A percentile compares a stretch with the other conserved stretches of the same genome.
Evolutionary conservation across 1,139 yeast species (phyloP).

Genomic region (Taphrina deformans): DNA sequence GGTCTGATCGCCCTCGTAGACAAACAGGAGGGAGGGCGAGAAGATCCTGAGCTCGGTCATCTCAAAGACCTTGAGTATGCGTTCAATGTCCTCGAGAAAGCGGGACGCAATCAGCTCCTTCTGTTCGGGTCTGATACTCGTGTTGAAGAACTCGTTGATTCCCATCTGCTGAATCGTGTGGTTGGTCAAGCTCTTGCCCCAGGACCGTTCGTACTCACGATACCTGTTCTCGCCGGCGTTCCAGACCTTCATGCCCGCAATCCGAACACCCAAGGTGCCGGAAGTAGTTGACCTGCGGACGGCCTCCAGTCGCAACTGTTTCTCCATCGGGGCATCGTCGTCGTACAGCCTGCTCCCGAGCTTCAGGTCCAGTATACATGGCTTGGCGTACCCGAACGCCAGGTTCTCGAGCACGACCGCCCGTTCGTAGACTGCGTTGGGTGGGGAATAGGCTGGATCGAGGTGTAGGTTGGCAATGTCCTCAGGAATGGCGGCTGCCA

Average conservation of each 20-base stretch:
- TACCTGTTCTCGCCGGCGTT: conserved; percentile 47
- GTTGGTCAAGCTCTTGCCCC: conserved; percentile 61
- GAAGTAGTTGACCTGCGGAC: conserved; percentile 77
- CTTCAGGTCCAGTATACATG: conserved; percentile 79
- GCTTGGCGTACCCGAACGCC: conserved; percentile 60
- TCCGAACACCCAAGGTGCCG: conserved; percentile 68
- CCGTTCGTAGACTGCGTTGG: conserved; percentile 23
- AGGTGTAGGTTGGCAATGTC: background rate
- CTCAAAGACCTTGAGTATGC: conserved; percentile 63
- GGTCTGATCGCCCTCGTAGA: conserved; percentile 65
- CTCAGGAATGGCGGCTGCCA: conserved; percentile 19
- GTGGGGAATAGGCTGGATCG: conserved; percentile 25
- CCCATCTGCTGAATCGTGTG: conserved; percentile 49
- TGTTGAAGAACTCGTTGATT: conserved; percentile 51
- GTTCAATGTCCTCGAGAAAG: conserved; percentile 60
- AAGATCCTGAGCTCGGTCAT: conserved; percentile 65
- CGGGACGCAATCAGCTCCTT: conserved; percentile 47
- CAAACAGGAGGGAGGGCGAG: conserved; percentile 72
- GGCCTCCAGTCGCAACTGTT: conserved; percentile 57
- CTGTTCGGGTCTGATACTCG: conserved; percentile 42
- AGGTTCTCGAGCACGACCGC: conserved; percentile 72
- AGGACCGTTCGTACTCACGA: conserved; percentile 61
- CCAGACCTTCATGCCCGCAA: conserved; percentile 82
- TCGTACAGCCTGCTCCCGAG: conserved; percentile 74
- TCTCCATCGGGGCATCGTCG: conserved; percentile 57